Evolutionary conservation across 768 basidiomycete species (phyloP).

Genomic region (Termitomyces sp.): DNA sequence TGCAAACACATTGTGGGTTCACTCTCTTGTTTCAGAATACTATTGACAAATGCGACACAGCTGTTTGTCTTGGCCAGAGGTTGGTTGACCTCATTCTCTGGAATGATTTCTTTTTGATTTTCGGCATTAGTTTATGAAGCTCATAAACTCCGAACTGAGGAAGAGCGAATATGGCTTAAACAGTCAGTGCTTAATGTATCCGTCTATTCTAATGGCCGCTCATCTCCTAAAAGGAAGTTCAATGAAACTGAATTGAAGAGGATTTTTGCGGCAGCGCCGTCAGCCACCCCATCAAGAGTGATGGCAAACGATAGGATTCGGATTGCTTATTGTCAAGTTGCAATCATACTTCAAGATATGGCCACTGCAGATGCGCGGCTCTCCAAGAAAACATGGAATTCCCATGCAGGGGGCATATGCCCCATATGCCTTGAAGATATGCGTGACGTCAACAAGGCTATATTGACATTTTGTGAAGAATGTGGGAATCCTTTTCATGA

Average conservation of each 20-base stretch:
- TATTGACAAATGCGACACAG: slow-evolving; percentile 26
- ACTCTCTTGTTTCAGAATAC: neutral
- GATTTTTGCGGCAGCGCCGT: slow-evolving; percentile 66
- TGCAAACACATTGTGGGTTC: slow-evolving; percentile 76
- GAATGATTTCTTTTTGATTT: neutral
- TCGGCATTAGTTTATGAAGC: slow-evolving; percentile 53
- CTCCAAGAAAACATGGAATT: slow-evolving; percentile 43
- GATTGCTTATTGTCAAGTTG: slow-evolving; percentile 58
- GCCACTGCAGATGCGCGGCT: slow-evolving; percentile 11
- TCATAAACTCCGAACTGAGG: slow-evolving; percentile 41
- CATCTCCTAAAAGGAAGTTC: slow-evolving; percentile 45
- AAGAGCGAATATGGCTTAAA: slow-evolving; percentile 78
- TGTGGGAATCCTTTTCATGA: slow-evolving; percentile 71
- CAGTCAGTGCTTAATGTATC: slow-evolving; percentile 38
- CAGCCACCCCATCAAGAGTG: slow-evolving; percentile 62
- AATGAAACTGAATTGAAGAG: slow-evolving; percentile 60
- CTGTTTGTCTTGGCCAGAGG: slow-evolving; percentile 73
- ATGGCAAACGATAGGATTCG: slow-evolving; percentile 51
- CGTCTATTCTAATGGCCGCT: neutral
- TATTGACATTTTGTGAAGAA: slow-evolving; percentile 56
- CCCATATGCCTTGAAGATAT: slow-evolving; percentile 78
- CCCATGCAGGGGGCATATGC: slow-evolving; percentile 70
- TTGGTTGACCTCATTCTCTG: slow-evolving; percentile 12
- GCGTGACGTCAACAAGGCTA: slow-evolving; percentile 42
- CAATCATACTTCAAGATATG: slow-evolving; percentile 40